A percentile compares a stretch with the other conserved stretches of the same genome.
phyloP scores from a whole-genome alignment of 2,329 filamentous ascomycete genomes.

The Cladosporium velox region DNA sequence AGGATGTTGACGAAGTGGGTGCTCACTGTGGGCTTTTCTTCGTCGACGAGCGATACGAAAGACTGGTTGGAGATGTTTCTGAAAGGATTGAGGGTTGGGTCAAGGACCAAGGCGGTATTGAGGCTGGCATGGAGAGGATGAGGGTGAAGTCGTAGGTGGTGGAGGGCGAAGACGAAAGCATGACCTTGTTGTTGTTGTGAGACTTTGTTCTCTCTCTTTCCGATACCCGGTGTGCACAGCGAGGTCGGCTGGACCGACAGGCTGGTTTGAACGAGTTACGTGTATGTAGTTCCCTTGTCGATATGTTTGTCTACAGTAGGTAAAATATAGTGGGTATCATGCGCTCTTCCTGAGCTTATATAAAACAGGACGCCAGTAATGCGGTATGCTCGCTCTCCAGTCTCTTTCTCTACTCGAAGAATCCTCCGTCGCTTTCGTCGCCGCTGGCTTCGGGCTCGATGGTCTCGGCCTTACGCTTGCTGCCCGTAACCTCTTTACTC shows the following conservation, averaged over 20 bases:
- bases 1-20: conserved; percentile 78
- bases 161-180: neutral
- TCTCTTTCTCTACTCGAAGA: conserved; percentile 36
- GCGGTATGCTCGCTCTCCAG: conserved; percentile 4
- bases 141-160: conserved; percentile 10
- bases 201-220: neutral
- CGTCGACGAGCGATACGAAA: conserved; percentile 54
- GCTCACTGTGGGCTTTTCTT: conserved; percentile 85
- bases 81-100: conserved; percentile 41
- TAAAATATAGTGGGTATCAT: conserved; percentile 21
- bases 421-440: conserved; percentile 40
- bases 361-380: conserved; percentile 10
- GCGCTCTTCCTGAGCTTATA: conserved; percentile 1
- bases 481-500: conserved; percentile 1
- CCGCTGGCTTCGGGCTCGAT: conserved; percentile 29
- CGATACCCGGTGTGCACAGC: conserved; percentile 14
- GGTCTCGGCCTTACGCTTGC: conserved; percentile 25
- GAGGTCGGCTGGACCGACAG: conserved; percentile 2
- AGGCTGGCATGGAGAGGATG: conserved; percentile 18
- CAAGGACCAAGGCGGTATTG: conserved; percentile 26
- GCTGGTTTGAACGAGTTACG: neutral
- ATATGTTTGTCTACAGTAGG: conserved; percentile 16
- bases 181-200: neutral
- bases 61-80: conserved; percentile 40
- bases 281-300: conserved; percentile 13